A percentile compares a stretch with the other conserved stretches of the same genome.
phyloP scores from a whole-genome alignment of 352 stramenopile species.

The Plasmopara muralis region DNA sequence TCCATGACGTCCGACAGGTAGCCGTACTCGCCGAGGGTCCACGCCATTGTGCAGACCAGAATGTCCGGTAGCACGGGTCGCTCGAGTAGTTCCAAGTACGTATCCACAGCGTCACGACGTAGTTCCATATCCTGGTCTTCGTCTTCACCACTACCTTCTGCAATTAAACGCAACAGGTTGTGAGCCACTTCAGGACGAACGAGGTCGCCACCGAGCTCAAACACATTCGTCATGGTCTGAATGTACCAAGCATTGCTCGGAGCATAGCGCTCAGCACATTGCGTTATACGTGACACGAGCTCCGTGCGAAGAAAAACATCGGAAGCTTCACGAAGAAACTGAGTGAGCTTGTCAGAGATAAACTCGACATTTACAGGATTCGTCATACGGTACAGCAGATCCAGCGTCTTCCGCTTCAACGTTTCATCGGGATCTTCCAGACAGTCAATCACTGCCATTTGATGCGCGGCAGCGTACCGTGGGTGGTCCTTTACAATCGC shows the following conservation, averaged over 20 bases:
- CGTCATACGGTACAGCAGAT: constrained; percentile 96
- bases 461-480: constrained; percentile 97
- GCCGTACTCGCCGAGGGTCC: constrained; percentile 98
- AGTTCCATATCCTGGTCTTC: constrained; percentile 95
- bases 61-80: constrained; percentile 93
- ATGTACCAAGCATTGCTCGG: constrained; percentile 99
- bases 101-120: constrained; percentile 94
- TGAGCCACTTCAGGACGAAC: constrained; percentile 96
- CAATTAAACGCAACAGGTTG: constrained; percentile 98
- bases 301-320: constrained; percentile 97
- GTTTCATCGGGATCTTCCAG: constrained; percentile 99
- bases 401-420: constrained; percentile 97
- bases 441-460: constrained; percentile 99
- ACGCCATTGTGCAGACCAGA: constrained; percentile 96
- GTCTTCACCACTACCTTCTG: constrained; percentile 95
- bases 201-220: constrained; percentile 94
- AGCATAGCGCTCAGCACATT: constrained; percentile 95
- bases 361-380: constrained; percentile 99
- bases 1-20: constrained; percentile 93
- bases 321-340: constrained; percentile 92
- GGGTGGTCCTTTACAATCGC: constrained; percentile 96
- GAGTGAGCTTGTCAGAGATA: constrained; percentile 97
- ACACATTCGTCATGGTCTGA: constrained; percentile 95
- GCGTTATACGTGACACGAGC: constrained; percentile 96
- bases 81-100: constrained; percentile 95